Conservation (phyloP, 345 rosid species). For the Sisymbrium altissimum region DNA sequence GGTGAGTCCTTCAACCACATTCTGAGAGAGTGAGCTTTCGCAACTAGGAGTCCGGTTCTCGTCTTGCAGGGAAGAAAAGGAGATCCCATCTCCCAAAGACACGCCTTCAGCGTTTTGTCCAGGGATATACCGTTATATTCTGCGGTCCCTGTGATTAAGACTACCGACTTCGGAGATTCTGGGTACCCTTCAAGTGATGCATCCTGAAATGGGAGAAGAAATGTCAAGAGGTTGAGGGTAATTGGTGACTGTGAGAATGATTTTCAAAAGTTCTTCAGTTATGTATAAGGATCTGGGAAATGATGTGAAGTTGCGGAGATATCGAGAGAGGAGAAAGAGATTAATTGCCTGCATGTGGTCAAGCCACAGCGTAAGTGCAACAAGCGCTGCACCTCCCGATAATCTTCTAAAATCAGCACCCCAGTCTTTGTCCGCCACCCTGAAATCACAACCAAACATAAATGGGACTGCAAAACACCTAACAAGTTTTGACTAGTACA, state of each 20-base stretch:
- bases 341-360: slow-evolving; percentile 85
- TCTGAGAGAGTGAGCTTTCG: slow-evolving; percentile 87
- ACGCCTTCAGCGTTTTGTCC: slow-evolving; percentile 74
- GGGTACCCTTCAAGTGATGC: slow-evolving; percentile 94
- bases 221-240: not conserved
- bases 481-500: not conserved
- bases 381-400: slow-evolving; percentile 96
- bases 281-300: not conserved
- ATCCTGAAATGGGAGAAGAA: slow-evolving; percentile 46
- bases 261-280: slow-evolving; percentile 1
- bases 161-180: slow-evolving; percentile 85
- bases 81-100: slow-evolving; percentile 98
- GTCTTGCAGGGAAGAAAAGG: slow-evolving; percentile 89
- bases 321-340: slow-evolving; percentile 10
- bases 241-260: not conserved
- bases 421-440: slow-evolving; percentile 95
- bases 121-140: slow-evolving; percentile 86
- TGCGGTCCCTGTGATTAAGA: slow-evolving; percentile 78
- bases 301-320: not conserved
- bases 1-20: slow-evolving; percentile 99
- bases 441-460: slow-evolving; percentile 35
- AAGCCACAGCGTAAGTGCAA: slow-evolving; percentile 92
- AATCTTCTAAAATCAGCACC: slow-evolving; percentile 92
- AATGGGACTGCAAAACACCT: not conserved
- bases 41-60: slow-evolving; percentile 76